Base-by-base conservation (phyloP, 2,329 filamentous ascomycete genomes). In the Lachnum nothofagi region DNA sequence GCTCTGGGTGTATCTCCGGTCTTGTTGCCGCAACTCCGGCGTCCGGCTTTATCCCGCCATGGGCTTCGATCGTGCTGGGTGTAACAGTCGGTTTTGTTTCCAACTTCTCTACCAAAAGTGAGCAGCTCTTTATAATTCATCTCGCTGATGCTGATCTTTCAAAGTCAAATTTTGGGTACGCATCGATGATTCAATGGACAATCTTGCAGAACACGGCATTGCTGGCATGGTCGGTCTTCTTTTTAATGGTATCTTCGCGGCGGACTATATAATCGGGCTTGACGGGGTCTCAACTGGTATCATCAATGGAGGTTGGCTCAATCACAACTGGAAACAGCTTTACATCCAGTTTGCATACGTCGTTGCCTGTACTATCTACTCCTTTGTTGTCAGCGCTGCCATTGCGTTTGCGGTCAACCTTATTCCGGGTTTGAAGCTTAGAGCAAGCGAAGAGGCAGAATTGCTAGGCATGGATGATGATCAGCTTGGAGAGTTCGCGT, bases 381-480 rank as follows among this genome's bases (percentile, higher is more conserved):
- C 83, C n/a, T 93, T 91, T 64, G 76, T 82, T 62, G 74, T 91
- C 61, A 87, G 83, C 51, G 82, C 85, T 48, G 64, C 85, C 59
- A 78, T 93, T 59, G 87, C 86, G 53, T 88, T 85, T 70, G 64
- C 72, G 63, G 85, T 93, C 70, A 83, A 93, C 71, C 66, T 83
- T 55, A 75, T 90, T 16, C 88, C 88, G 22, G 87, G 87, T 39
- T 77, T 91, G 22, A 79, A 88, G 67, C 84, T 93, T 38, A 86
- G 88, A 49, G 86, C 86, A 7, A 84, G 79, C 22, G 86, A 90
- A 63, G 85, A 91, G 69, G 88, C 88, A 22, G 88, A 93, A 69
- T 80, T 91, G 10, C 80, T 91, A 48, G 88, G 88, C 58, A 90
- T 91, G 85, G 88, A 93, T 64, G 88, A 91, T 65, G 87, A 91